These are phyloP conservation scores for Ophiostoma tasmaniense DNA, from an alignment of 2,329 filamentous ascomycete genomes.

Conservation along the genomic window DNA sequence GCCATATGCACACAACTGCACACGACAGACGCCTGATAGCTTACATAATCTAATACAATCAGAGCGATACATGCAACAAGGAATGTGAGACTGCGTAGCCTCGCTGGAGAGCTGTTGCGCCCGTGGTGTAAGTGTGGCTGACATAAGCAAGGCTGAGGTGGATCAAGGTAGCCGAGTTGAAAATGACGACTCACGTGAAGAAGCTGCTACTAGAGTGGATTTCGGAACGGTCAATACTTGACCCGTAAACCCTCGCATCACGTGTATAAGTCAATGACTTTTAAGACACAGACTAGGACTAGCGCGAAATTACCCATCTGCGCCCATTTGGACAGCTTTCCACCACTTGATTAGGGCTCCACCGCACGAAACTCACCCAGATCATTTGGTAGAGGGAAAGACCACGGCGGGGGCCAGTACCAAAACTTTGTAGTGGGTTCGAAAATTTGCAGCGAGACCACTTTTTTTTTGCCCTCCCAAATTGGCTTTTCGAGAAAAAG, in stretches of 20 bases:
- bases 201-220: not conserved
- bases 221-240: slow-evolving; percentile 9
- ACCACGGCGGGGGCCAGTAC: not conserved
- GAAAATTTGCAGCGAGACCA: slow-evolving; percentile 9
- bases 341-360: slow-evolving; percentile 17
- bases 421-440: slow-evolving; percentile 15
- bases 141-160: not conserved
- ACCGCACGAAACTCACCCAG: slow-evolving; percentile 18
- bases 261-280: not conserved
- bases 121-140: not conserved
- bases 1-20: not conserved
- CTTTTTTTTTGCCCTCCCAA: slow-evolving; percentile 1
- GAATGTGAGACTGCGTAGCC: not conserved
- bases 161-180: no score
- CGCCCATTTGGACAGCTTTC: not conserved
- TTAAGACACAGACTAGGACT: not conserved
- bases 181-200: not conserved
- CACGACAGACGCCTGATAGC: not conserved
- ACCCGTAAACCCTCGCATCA: slow-evolving; percentile 14
- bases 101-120: not conserved
- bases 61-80: not conserved
- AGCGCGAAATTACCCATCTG: not conserved
- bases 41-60: not conserved
- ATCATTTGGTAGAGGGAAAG: not conserved
- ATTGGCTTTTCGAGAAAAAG: not conserved